Evolutionary conservation across 179 eudicot species (phyloP), one percentile per base, ranked within the genome.

Genomic region (Beta corolliflora): DNA sequence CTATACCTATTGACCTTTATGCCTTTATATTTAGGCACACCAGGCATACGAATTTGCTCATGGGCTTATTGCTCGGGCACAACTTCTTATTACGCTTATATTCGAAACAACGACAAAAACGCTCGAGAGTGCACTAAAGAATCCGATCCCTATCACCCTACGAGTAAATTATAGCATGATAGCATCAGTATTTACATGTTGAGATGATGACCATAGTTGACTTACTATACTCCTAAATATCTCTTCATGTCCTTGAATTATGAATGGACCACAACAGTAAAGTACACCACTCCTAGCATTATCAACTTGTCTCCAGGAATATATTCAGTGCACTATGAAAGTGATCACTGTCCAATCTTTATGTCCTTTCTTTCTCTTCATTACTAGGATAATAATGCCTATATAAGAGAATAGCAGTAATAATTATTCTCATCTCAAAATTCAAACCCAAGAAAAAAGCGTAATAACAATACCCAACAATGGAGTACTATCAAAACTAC

Each of bases 291-390:
- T 56, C 36, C 46, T 53, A 61, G 74, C 76, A 72, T 54, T 60
- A 63, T 72, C 75, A 79, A 9, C 77, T 10, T 44, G 36, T 54
- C 41, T 73, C 23, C 4, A 76, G 61, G 86, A 84, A 80, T 72
- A 77, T 77, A 71, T 80, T 77, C 81, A 41, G 44, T 77, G 75
- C 77, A 48, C 44, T 66, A 74, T 29, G 53, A 50, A 67, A 55
- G 45, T 73, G 54, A 25, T 18, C 18, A 60, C 44, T 70, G 77
- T 77, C 72, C 48, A 61, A 31, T 31, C 2, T 31, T 58, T 61
- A 73, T 70, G 23, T 54, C 45, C 79, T 53, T 64, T 58, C 63
- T 48, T 63, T 77, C 66, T 50, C 36, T 31, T 31, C 66, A 48
- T 60, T 46, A 1, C 19, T 10, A 45, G 21, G 58, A 50, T 69